These are phyloP conservation scores for Apiospora saccharicola DNA, from an alignment of 2,329 filamentous ascomycete genomes.

Conservation along the genomic window DNA sequence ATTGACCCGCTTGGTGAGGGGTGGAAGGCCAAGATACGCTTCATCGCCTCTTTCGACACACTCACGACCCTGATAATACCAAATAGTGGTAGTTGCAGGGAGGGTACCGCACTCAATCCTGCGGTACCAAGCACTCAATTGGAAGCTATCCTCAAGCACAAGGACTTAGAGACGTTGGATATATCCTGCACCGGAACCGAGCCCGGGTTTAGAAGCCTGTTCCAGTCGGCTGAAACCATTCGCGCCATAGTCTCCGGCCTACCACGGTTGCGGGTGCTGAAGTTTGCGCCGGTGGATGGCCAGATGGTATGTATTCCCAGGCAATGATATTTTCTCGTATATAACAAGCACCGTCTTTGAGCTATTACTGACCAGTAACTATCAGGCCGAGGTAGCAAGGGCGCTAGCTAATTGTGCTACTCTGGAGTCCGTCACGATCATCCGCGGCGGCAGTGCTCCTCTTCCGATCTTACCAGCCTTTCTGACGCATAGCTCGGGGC, in stretches of 20 bases:
- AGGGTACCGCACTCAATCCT: background rate
- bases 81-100: too few relatives aligned
- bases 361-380: background rate
- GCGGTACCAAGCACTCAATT: background rate
- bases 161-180: background rate
- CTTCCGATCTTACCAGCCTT: background rate
- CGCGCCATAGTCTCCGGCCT: background rate
- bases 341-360: background rate
- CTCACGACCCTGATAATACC: background rate
- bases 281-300: background rate
- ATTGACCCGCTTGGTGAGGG: background rate
- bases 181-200: background rate
- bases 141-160: background rate
- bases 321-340: background rate
- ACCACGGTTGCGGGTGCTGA: background rate
- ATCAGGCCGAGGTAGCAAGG: background rate
- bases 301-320: background rate
- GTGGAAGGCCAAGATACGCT: background rate
- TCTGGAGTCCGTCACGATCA: background rate
- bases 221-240: background rate
- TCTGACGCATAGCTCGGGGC: background rate
- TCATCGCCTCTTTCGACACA: background rate
- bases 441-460: background rate
- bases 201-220: background rate
- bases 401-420: background rate